These are phyloP conservation scores for Tilletia caries DNA, from an alignment of 1,284 basidiomycete species.

Conservation along the genomic window DNA sequence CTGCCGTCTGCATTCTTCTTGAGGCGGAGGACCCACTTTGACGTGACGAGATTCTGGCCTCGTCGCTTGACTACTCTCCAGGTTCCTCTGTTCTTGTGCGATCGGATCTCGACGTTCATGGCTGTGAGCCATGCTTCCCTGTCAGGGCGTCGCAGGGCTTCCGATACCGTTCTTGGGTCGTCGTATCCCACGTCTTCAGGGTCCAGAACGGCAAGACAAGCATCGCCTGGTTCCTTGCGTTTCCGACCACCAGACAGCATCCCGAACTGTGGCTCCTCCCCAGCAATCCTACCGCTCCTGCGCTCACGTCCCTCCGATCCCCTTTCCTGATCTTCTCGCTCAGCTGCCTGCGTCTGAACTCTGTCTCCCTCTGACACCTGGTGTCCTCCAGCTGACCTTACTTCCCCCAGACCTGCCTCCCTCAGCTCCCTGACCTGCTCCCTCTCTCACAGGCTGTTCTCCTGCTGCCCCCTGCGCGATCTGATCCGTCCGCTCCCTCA, in stretches of 20 bases:
- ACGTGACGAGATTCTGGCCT: slow-evolving; percentile 9
- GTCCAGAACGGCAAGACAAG: not conserved
- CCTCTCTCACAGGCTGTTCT: too few species aligned
- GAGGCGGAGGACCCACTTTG: slow-evolving; percentile 16
- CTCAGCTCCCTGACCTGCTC: too few species aligned
- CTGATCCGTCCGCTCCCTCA: too few species aligned
- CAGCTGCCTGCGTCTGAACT: not conserved
- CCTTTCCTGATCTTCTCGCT: not conserved
- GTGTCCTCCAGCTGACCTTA: not conserved
- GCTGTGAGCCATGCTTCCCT: not conserved
- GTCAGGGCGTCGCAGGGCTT: not conserved
- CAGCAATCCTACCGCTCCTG: not conserved
- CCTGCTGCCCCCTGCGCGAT: too few species aligned
- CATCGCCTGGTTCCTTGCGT: not conserved
- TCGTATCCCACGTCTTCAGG: not conserved
- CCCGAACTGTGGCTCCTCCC: not conserved
- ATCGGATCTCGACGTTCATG: not conserved
- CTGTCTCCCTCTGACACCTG: not conserved
- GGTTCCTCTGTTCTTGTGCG: not conserved
- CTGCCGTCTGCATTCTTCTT: slow-evolving; percentile 11
- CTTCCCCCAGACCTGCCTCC: not conserved
- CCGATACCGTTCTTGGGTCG: not conserved
- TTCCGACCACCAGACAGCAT: not conserved
- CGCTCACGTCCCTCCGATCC: not conserved
- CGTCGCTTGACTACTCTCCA: not conserved